Evolutionary conservation across 2,329 filamentous ascomycete species (phyloP).

Genomic region (Phialocephala subalpina): DNA sequence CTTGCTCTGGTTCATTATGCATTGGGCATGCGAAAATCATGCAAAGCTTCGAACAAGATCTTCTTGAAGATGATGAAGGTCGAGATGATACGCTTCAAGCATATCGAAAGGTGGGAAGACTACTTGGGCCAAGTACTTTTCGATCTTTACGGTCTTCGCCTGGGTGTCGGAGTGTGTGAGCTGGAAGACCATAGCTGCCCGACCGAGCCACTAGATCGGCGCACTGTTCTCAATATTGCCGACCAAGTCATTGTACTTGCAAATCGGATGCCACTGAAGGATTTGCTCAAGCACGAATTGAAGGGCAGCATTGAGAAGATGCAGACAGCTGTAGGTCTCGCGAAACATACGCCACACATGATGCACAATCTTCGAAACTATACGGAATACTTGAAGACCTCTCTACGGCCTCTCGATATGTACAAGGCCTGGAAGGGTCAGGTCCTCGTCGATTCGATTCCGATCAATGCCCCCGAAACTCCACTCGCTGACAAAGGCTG

Average conservation of each 20-base stretch:
- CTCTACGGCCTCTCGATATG: conserved; percentile 82
- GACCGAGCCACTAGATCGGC: conserved; percentile 78
- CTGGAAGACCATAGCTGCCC: conserved; percentile 83
- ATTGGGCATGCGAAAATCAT: conserved; percentile 83
- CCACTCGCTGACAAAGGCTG: conserved; percentile 82
- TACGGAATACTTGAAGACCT: conserved; percentile 80
- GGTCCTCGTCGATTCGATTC: conserved; percentile 75
- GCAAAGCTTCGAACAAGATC: conserved; percentile 83
- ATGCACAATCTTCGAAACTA: conserved; percentile 89
- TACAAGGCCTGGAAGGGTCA: conserved; percentile 84
- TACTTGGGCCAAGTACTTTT: conserved; percentile 87
- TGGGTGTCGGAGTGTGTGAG: conserved; percentile 71
- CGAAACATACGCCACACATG: conserved; percentile 81
- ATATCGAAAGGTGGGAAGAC: conserved; percentile 83
- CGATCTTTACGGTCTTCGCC: conserved; percentile 83
- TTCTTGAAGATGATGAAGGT: conserved; percentile 90
- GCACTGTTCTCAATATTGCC: conserved; percentile 81
- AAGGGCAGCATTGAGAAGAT: conserved; percentile 92
- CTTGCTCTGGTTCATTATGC: conserved; percentile 84
- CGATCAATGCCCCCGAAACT: conserved; percentile 73
- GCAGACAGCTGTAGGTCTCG: conserved; percentile 82
- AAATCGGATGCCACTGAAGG: conserved; percentile 86
- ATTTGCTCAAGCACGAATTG: conserved; percentile 89
- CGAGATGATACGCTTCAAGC: conserved; percentile 79
- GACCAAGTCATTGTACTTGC: conserved; percentile 85